Percentiles rank a stretch among this genome's conserved stretches.
Evolutionary conservation across 176 grass and related monocot genomes (phyloP).

Genomic region (Phoenix roebelenii): DNA sequence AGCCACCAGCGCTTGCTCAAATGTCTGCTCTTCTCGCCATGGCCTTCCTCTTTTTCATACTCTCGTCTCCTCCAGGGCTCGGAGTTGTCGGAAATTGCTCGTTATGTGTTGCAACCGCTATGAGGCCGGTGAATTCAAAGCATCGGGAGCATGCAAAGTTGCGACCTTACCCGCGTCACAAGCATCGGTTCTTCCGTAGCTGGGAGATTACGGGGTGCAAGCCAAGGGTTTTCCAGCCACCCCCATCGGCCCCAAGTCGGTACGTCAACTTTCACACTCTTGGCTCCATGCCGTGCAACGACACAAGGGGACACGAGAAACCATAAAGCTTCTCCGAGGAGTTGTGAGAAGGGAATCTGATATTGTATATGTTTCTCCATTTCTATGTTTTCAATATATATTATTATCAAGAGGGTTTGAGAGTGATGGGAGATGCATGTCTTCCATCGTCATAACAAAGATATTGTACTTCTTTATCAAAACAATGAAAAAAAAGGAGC

Average conservation of each 20-base stretch:
- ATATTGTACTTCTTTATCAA: too few relatives aligned
- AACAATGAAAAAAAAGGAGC: too few relatives aligned
- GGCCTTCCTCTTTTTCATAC: constrained; percentile 20
- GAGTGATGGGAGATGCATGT: too few relatives aligned
- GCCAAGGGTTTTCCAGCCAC: constrained; percentile 42
- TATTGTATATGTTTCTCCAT: too few relatives aligned
- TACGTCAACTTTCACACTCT: constrained; percentile 71
- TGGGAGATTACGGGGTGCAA: constrained; percentile 49
- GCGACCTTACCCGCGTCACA: not conserved
- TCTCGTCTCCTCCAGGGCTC: constrained; percentile 1
- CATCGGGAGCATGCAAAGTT: constrained; percentile 7
- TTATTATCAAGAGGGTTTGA: too few relatives aligned
- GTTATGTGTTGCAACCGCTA: not conserved
- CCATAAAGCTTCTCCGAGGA: constrained; percentile 11
- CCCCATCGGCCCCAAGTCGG: constrained; percentile 76
- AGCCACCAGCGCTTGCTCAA: not conserved
- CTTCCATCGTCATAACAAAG: too few relatives aligned
- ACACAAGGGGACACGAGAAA: constrained; percentile 9
- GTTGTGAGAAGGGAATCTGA: too few relatives aligned
- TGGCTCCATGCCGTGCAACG: constrained; percentile 35
- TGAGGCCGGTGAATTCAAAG: not conserved
- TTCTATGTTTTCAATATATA: too few relatives aligned
- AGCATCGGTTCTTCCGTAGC: constrained; percentile 12
- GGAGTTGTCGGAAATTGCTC: not conserved
- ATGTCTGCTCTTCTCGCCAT: constrained; percentile 16